Base-by-base conservation (phyloP, 2,329 filamentous ascomycete genomes). In the Beauveria sp. region DNA sequence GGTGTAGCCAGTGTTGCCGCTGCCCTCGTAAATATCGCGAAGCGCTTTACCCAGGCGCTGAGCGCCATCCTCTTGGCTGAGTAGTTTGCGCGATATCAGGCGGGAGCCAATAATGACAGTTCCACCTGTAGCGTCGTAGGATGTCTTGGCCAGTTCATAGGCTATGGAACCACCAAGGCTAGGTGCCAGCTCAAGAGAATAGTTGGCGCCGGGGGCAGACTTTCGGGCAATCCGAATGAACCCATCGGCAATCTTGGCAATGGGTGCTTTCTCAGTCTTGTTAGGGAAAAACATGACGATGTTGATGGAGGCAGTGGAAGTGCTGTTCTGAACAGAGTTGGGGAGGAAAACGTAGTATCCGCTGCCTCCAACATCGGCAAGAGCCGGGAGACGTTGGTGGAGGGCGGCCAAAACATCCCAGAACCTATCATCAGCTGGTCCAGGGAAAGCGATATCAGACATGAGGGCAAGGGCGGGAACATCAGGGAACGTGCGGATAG, bases 401-500 rank as follows among this genome's bases (percentile, higher is more conserved):
- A 70, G 65, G 50, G 66, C 62, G 41, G 62, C 62, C 18, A 71
- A 55, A 28, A 69, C 66, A 28, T 70, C 66, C 70, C 71, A 77
- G 60, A 71, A 69, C 16, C 69, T 59, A 16, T 72, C 70, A 2
- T 64, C 64, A 16, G 73, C 68, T 3, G 64, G 58, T 3, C 69
- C 68, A 44, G 64, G 65, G 50, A 69, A 65, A 16, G 69, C 67
- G 44, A 75, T 63, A 22, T n/a, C 65, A 22, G 74, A 64, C 8
- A n/a, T 65, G 14, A 66, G 63, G 0, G 70, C 59, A 5, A 73
- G 66, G 22, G 75, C 63, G 2, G 71, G 72, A 18, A 70, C 69
- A 22, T 74, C 70, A 1, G 73, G 70, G 50, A 76, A 75, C 14
- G 76, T 74, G n/a, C 73, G 73, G 41, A 79, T 64, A 14, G 76